Percentiles rank a stretch among this genome's conserved stretches.
phyloP scores from a whole-genome alignment of 169 alveolate species.

The Cryptosporidium andersoni region DNA sequence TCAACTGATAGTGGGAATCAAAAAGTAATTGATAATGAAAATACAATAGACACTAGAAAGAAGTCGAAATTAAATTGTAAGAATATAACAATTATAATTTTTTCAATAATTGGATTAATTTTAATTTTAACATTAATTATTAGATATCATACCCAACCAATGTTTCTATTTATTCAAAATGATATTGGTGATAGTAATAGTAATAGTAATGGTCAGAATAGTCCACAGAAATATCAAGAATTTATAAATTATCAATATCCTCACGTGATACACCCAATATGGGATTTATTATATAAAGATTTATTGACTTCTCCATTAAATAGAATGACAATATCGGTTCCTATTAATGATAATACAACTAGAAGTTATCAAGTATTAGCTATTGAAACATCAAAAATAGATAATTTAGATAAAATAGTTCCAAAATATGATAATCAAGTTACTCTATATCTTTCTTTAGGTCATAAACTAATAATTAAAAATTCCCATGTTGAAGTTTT shows the following conservation, averaged over 20 bases:
- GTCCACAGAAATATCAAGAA: constrained; percentile 8
- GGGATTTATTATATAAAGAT: constrained; percentile 24
- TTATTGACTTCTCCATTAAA: constrained; percentile 38
- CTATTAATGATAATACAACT: constrained; percentile 17
- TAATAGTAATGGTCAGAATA: not conserved
- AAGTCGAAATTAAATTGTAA: not conserved
- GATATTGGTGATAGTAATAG: not conserved
- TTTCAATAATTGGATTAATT: constrained; percentile 3
- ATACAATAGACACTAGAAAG: not conserved
- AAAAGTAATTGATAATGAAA: not conserved
- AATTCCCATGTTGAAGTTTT: constrained; percentile 13
- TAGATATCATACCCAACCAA: constrained; percentile 3
- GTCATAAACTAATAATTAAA: constrained; percentile 32
- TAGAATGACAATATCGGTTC: constrained; percentile 47
- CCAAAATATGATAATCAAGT: too few species aligned
- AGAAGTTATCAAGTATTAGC: constrained; percentile 65
- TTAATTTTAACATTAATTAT: constrained; percentile 5
- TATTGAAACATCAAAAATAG: constrained; percentile 13
- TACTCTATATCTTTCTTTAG: constrained; percentile 25
- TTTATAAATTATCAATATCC: not conserved
- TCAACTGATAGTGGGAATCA: not conserved
- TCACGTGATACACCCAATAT: constrained; percentile 3
- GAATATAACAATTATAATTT: not conserved
- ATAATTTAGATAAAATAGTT: not conserved
- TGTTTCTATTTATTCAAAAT: constrained; percentile 25